Conservation (phyloP, 345 rosid genomes). For the Gossypium bickii region DNA sequence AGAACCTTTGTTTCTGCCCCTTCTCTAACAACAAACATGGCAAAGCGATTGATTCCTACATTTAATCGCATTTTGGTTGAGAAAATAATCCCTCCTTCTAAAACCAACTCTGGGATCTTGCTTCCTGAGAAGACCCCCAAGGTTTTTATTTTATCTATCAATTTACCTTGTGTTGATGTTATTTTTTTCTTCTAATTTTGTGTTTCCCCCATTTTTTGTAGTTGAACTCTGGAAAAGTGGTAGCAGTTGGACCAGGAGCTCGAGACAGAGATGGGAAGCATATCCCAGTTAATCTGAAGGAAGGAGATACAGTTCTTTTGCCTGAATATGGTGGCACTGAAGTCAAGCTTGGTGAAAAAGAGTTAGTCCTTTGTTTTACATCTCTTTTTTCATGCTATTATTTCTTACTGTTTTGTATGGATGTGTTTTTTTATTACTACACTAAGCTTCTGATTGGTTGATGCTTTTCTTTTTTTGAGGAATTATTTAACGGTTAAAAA, state of each 20-base stretch:
- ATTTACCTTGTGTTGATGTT: neutral
- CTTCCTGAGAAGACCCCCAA: constrained; percentile 61
- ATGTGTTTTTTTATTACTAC: too few species aligned
- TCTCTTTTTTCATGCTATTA: neutral
- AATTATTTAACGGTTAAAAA: neutral
- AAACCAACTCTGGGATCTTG: constrained; percentile 65
- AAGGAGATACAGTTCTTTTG: constrained; percentile 80
- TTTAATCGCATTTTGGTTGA: constrained; percentile 69
- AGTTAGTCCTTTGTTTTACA: constrained; percentile 34
- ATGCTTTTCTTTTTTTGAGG: neutral
- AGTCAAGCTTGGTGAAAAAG: constrained; percentile 75
- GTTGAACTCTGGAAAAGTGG: constrained; percentile 74
- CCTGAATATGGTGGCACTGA: constrained; percentile 70
- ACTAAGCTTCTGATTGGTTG: too few species aligned
- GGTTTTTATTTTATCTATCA: constrained; percentile 25
- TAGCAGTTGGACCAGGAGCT: constrained; percentile 75
- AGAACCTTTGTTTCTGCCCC: neutral
- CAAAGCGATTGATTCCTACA: constrained; percentile 73
- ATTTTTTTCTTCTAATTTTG: too few species aligned
- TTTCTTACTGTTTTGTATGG: neutral
- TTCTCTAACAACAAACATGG: constrained; percentile 33
- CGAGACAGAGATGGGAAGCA: constrained; percentile 54
- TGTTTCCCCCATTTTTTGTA: constrained; percentile 19
- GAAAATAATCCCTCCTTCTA: constrained; percentile 63
- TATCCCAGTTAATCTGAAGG: constrained; percentile 60